Base-by-base conservation (phyloP, 139 green algal genomes). In the Trebouxia sp. region DNA sequence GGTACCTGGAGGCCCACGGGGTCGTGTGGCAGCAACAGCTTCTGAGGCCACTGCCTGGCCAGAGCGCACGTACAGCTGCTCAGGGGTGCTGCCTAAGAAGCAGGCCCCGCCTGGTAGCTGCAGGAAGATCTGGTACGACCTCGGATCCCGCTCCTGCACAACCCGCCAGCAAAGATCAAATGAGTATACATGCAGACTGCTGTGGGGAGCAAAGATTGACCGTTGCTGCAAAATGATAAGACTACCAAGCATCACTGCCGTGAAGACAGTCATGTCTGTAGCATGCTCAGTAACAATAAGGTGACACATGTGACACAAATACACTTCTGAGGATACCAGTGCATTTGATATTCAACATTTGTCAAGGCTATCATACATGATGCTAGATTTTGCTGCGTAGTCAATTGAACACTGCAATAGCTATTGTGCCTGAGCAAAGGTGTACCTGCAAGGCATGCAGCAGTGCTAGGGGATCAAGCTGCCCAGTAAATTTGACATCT, bases 81-180 rank as follows among this genome's bases (percentile, higher is more conserved):
- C 96, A 1, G 96, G 96, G 0, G 95, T 97, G 83, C 85, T 95
- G 17, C 87, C 93, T 24, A 99, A 32, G 79, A 99, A 99, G n/a
- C 86, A 74, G 24, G 88, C 81, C 6, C 91, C 92, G 10, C 65
- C 67, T 6, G 88, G 81, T 35, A 94, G 80, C 80, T 87, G 84
- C 79, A 97, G 79, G 41, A 83, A 75, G 41, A 98, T 83, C 85
- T 98, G 96, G 82, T 98, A 99, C 15, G 96, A 91, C 0, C 90
- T 86, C 0, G 95, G 92, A 84, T 99, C 95, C 6, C 88, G 74
- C 53, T 96, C 90, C 88, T 95, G 85, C 42, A 84, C 37, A 14
- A 58, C 48, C 48, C 14, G 48, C 15, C 48, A 58, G 17, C 48
- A 58, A 14, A 14, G n/a, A n/a, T n/a, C n/a, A n/a, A n/a, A n/a